phyloP scores from a whole-genome alignment of 768 basidiomycete genomes.

The Lepiota brunneoincarnata region DNA sequence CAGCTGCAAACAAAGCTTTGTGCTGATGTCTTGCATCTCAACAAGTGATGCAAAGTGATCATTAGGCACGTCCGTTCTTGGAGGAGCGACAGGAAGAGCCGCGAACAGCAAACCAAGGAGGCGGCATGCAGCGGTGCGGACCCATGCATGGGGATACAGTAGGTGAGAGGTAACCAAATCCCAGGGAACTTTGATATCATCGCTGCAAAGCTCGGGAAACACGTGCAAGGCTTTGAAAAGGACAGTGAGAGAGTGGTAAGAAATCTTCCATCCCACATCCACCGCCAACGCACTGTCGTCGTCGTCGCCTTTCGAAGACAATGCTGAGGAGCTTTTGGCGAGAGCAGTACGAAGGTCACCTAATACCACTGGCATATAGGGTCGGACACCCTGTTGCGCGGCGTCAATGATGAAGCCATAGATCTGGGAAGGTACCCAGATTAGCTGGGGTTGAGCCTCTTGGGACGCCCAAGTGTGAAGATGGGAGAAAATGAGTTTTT shows the following conservation, averaged over 20 bases:
- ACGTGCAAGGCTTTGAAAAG: conserved; percentile 61
- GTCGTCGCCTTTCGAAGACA: conserved; percentile 39
- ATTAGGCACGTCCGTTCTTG: conserved; percentile 26
- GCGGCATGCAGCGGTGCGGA: conserved; percentile 76
- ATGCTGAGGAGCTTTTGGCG: conserved; percentile 36
- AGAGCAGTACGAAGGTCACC: conserved; percentile 55
- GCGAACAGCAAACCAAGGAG: conserved; percentile 71
- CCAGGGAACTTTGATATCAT: conserved; percentile 60
- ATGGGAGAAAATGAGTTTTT: conserved; percentile 59
- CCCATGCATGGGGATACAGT: conserved; percentile 93
- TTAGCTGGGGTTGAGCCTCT: conserved; percentile 54
- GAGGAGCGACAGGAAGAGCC: conserved; percentile 41
- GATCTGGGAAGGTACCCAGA: conserved; percentile 76
- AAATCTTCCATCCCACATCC: conserved; percentile 73
- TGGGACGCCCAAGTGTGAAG: conserved; percentile 79
- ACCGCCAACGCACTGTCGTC: conserved; percentile 46
- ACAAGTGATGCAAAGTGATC: conserved; percentile 47
- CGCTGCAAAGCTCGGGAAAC: conserved; percentile 45
- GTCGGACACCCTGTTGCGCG: conserved; percentile 42
- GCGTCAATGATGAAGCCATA: conserved; percentile 80
- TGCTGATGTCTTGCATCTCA: conserved; percentile 68
- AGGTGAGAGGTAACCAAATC: conserved; percentile 58
- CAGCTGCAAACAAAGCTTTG: conserved; percentile 73
- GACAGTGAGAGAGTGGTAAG: conserved; percentile 76
- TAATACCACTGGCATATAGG: conserved; percentile 48